Conservation (phyloP, 257 asterid species). For the Forsythia viridissima region DNA sequence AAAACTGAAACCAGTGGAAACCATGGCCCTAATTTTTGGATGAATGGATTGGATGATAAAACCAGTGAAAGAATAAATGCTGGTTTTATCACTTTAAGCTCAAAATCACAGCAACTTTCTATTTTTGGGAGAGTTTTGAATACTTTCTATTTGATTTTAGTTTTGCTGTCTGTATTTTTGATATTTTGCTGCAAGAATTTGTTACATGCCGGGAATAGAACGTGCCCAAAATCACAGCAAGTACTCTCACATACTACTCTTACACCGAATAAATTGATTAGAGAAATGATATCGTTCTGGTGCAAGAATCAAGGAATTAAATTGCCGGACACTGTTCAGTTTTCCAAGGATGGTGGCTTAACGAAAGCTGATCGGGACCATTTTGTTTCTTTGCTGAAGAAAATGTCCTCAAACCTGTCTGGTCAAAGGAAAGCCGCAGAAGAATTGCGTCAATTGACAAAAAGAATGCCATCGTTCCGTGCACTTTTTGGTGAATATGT, state of each 20-base stretch:
- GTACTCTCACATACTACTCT: constrained; percentile 74
- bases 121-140: not conserved
- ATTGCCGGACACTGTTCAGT: constrained; percentile 48
- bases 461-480: constrained; percentile 65
- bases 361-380: constrained; percentile 60
- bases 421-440: constrained; percentile 74
- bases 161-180: constrained; percentile 14
- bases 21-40: too few species aligned
- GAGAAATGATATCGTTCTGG: constrained; percentile 67
- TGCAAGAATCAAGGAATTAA: constrained; percentile 61
- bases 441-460: constrained; percentile 62
- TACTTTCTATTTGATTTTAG: constrained; percentile 1
- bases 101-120: too few species aligned
- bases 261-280: constrained; percentile 69
- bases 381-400: constrained; percentile 52
- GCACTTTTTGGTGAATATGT: constrained; percentile 68
- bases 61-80: too few species aligned
- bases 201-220: constrained; percentile 72
- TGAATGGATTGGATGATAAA: too few species aligned
- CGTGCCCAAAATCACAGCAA: constrained; percentile 79
- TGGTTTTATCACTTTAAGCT: too few species aligned
- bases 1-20: too few species aligned
- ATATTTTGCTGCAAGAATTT: constrained; percentile 40
- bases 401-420: constrained; percentile 50
- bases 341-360: constrained; percentile 44